Conservation (phyloP, 371 early-diverging fungal species). For the Lichtheimia ramosa region DNA sequence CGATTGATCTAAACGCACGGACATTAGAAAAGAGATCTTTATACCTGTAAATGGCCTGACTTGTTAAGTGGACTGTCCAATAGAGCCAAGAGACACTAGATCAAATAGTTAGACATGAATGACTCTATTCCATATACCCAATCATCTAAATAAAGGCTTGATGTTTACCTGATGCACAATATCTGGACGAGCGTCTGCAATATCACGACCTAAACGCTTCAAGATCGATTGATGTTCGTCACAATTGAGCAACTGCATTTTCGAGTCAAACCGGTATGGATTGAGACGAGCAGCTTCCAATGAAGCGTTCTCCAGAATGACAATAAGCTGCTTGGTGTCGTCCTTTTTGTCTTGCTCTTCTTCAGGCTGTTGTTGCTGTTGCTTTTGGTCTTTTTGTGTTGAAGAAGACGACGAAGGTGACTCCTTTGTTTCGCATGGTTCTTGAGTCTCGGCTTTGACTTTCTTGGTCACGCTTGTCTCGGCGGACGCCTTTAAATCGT, state of each 20-base stretch:
- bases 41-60: constrained; percentile 87
- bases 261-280: constrained; percentile 74
- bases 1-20: no score
- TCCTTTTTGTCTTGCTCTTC: not conserved
- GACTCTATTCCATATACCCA: no score
- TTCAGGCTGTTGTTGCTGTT: no score
- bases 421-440: no score
- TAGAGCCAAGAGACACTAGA: constrained; percentile 90
- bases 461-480: no score
- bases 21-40: not conserved
- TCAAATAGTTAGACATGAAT: no score
- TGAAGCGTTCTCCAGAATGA: constrained; percentile 88
- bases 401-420: no score
- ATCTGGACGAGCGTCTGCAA: constrained; percentile 91
- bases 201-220: constrained; percentile 79
- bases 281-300: constrained; percentile 89
- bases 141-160: not conserved
- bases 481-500: no score
- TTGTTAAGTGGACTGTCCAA: constrained; percentile 98
- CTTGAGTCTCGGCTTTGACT: no score
- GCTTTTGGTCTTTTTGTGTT: no score
- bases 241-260: constrained; percentile 92
- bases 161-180: constrained; percentile 91
- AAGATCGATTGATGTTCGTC: constrained; percentile 95
- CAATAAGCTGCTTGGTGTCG: constrained; percentile 59